phyloP scores from a whole-genome alignment of 2,329 filamentous ascomycete species.

The Lasiodiplodia citricola region DNA sequence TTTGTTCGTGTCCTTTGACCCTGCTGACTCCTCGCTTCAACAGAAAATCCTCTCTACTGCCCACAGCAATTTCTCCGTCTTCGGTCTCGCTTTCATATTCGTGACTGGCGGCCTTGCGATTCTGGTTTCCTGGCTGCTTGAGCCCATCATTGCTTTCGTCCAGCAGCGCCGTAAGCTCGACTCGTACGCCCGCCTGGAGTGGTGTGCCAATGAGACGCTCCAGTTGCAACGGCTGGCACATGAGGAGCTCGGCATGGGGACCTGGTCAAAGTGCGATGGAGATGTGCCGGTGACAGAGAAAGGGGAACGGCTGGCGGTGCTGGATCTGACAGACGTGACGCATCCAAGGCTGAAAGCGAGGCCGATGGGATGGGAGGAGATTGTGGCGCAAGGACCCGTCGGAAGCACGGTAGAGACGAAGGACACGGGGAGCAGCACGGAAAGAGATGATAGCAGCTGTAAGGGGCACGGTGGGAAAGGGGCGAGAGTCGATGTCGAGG shows the following conservation, averaged over 20 bases:
- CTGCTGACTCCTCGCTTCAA: background rate
- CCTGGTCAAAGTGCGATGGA: conserved; percentile 25
- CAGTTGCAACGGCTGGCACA: conserved; percentile 26
- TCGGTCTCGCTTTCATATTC: background rate
- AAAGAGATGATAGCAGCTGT: background rate
- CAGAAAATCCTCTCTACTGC: background rate
- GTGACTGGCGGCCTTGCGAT: background rate
- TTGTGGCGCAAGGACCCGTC: background rate
- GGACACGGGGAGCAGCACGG: background rate
- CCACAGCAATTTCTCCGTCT: background rate
- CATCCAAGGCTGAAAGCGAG: conserved; percentile 6
- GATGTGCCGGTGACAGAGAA: conserved; percentile 17
- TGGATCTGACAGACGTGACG: conserved; percentile 17
- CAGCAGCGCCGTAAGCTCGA: background rate
- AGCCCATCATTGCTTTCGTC: background rate
- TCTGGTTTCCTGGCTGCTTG: background rate
- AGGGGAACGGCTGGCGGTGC: conserved; percentile 16
- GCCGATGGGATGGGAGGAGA: conserved; percentile 1
- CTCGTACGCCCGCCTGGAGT: conserved; percentile 28
- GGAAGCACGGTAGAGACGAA: background rate
- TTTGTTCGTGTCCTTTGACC: too few relatives aligned
- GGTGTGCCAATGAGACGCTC: conserved; percentile 27
- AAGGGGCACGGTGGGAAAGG: background rate
- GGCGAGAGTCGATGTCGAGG: background rate
- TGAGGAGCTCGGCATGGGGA: conserved; percentile 12